A percentile compares a stretch with the other conserved stretches of the same genome.
Conservation (phyloP, 768 basidiomycete species). For the Leccinum arenicola region DNA sequence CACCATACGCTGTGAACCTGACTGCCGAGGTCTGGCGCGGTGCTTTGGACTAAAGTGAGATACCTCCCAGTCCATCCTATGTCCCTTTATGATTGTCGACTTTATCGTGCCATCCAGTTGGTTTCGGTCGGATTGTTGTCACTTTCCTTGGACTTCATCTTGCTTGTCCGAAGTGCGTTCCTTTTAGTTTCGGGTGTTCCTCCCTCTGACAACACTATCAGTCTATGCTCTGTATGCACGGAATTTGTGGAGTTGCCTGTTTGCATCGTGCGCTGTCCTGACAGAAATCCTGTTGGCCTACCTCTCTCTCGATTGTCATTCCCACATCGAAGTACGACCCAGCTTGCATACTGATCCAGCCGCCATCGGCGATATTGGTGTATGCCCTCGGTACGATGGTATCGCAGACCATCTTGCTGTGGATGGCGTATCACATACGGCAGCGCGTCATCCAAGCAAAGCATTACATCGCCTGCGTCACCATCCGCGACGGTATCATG, state of each 20-base stretch:
- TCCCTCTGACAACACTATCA: constrained; percentile 1
- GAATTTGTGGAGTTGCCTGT: neutral
- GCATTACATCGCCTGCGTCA: constrained; percentile 12
- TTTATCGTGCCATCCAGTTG: constrained; percentile 17
- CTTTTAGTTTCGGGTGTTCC: neutral
- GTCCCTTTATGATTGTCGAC: constrained; percentile 8
- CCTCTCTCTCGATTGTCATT: neutral
- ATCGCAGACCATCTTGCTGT: constrained; percentile 19
- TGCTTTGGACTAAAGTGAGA: constrained; percentile 3
- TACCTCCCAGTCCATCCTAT: constrained; percentile 1
- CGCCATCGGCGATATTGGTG: constrained; percentile 2
- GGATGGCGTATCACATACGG: constrained; percentile 18
- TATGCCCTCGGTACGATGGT: constrained; percentile 8
- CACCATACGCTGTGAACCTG: neutral
- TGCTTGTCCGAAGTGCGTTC: constrained; percentile 24
- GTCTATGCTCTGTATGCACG: constrained; percentile 21
- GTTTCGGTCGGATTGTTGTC: constrained; percentile 7
- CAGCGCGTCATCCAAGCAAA: neutral
- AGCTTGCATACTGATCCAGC: constrained; percentile 7
- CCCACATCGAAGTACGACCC: constrained; percentile 13
- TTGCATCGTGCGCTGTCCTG: constrained; percentile 9
- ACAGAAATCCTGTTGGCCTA: constrained; percentile 11
- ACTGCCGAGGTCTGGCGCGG: constrained; percentile 6
- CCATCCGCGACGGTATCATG: constrained; percentile 22
- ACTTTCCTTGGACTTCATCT: constrained; percentile 16